Evolutionary conservation across 1,284 basidiomycete species (phyloP).

Genomic region (Leucocoprinus gongylophorus): DNA sequence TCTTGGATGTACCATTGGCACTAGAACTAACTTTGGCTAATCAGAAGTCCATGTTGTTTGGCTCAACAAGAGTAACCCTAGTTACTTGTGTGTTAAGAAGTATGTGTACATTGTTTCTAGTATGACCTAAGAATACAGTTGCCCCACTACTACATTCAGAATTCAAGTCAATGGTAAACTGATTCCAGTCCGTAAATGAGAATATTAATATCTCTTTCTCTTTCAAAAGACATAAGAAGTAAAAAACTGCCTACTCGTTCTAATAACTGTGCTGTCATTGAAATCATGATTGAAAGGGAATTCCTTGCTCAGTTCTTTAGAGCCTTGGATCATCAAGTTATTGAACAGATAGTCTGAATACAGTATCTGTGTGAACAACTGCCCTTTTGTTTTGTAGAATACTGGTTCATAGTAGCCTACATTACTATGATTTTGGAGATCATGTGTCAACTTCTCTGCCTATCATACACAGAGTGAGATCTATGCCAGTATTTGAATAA

Average conservation of each 20-base stretch:
- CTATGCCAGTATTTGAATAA: not conserved
- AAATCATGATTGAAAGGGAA: slow-evolving; percentile 26
- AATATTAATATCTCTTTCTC: too few species aligned
- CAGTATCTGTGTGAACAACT: not conserved
- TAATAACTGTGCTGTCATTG: slow-evolving; percentile 26
- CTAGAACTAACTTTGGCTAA: too few species aligned
- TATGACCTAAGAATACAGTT: too few species aligned
- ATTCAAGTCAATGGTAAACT: too few species aligned
- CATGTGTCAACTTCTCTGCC: slow-evolving; percentile 3
- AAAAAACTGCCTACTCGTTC: slow-evolving; percentile 17
- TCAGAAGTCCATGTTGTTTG: too few species aligned
- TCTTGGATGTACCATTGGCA: too few species aligned
- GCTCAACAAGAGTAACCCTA: too few species aligned
- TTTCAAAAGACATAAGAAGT: too few species aligned
- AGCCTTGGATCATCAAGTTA: slow-evolving; percentile 3
- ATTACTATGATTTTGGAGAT: not conserved
- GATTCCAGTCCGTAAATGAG: too few species aligned
- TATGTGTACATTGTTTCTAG: too few species aligned
- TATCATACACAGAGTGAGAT: not conserved
- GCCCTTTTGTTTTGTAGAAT: not conserved
- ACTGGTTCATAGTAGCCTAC: slow-evolving; percentile 2
- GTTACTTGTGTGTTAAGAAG: too few species aligned
- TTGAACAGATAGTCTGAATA: slow-evolving; percentile 10
- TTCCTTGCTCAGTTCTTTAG: slow-evolving; percentile 14
- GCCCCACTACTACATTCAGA: too few species aligned